Evolutionary conservation across 2,329 filamentous ascomycete species (phyloP), one percentile per base, ranked within the genome.

Genomic region (Coniochaeta sp.): DNA sequence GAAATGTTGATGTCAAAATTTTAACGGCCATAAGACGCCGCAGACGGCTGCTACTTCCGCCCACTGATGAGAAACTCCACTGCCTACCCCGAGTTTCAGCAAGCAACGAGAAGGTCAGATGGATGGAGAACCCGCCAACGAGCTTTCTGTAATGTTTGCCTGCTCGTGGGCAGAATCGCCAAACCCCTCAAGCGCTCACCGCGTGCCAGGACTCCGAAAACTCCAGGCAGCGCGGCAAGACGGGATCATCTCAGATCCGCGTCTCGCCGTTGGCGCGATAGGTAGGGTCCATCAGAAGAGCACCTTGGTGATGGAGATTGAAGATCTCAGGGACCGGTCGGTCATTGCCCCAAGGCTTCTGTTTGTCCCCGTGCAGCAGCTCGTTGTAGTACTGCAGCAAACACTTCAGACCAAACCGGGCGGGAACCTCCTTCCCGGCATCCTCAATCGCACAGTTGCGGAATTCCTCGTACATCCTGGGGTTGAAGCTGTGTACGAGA

Each of bases 391-490:
- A 90, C 55, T 82, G 81, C 66, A 89, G 76, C 59, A 91, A 76
- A 70, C 82, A 82, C 61, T 79, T 79, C 69, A 89, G 76, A 56
- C 89, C 89, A 64, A 76, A 75, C 76, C 47, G 47, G 62, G 79
- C 67, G 75, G 70, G 63, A 74, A 67, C 77, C 14, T 62, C 77
- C 63, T 79, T 72, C 24, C 47, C 26, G 59, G 81, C 77, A 73
- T 92, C 89, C 69, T 87, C 84, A 62, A 87, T 75, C 59, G 89
- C 89, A 70, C 83, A 79, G 67, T 78, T 76, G 64, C 85, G 84
- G 75, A 92, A 91, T 71, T 92, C 89, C 69, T 84, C 78, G 75
- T 92, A 92, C 84, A 93, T 89, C 69, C 78, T 79, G 61, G 81
- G 78, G 72, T 92, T 89, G 81, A 92, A 91, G 74, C 89, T 87